Evolutionary conservation across 768 basidiomycete species (phyloP).

Genomic region (Boletus barrowsii): DNA sequence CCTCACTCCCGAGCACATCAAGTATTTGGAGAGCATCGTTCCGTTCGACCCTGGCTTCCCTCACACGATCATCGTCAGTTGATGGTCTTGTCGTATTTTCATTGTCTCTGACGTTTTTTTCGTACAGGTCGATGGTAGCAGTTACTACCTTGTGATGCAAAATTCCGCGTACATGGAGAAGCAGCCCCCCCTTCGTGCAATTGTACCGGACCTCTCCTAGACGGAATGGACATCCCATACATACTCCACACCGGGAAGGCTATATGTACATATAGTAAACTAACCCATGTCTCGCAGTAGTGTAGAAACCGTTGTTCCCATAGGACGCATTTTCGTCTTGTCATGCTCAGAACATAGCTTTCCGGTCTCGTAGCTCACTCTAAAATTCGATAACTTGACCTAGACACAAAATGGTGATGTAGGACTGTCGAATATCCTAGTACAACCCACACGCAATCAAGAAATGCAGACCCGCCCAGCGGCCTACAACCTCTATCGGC

Average conservation of each 20-base stretch:
- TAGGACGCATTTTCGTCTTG: too few relatives aligned
- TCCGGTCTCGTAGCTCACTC: too few relatives aligned
- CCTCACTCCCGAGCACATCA: constrained; percentile 38
- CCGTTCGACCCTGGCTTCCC: constrained; percentile 43
- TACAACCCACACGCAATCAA: neutral
- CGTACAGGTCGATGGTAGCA: constrained; percentile 28
- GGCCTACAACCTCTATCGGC: neutral
- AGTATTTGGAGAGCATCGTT: constrained; percentile 33
- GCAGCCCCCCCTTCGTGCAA: constrained; percentile 8
- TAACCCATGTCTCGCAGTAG: neutral
- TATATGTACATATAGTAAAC: too few relatives aligned
- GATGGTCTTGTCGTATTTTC: neutral
- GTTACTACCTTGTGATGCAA: constrained; percentile 10
- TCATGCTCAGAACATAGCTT: too few relatives aligned
- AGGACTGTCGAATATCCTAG: neutral
- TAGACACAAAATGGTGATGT: neutral
- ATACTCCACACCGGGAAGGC: neutral
- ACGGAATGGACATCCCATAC: neutral
- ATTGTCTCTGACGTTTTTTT: neutral
- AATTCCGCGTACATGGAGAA: constrained; percentile 20
- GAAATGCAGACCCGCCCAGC: neutral
- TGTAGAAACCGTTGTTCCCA: too few relatives aligned
- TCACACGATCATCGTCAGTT: constrained; percentile 30
- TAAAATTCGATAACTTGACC: too few relatives aligned
- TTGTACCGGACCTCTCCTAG: constrained; percentile 7